Evolutionary conservation across 148 eudicot species (phyloP), one percentile per base, ranked within the genome.

Genomic region (Arbutus unedo): DNA sequence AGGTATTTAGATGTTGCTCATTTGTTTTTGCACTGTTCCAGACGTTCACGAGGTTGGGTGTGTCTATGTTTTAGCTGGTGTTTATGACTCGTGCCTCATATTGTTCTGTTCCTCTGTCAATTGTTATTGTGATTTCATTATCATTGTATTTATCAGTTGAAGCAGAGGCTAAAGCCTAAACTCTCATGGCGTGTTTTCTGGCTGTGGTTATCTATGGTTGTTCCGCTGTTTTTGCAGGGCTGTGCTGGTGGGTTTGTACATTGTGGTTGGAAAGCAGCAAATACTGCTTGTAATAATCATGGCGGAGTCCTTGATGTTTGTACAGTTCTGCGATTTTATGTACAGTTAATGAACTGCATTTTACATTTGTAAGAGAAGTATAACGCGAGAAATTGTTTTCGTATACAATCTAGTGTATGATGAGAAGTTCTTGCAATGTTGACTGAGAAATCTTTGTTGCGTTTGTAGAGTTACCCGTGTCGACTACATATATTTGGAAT

Each of bases 221-320:
- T 16, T 41, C 73, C 31, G 11, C 74, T 51, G 57, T 51, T 70
- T 70, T 81, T 81, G 45, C 74, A 64, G 72, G 76, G 50, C 38
- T 31, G 38, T 43, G 45, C 38, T 4, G 51, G 82, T 11, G n/a
- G 50, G 38, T 31, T 50, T 38, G 76, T 70, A 41, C 82, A 38
- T 59, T 70, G 8, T 21, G 76, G 31, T 80, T 21, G 7, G 49
- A 67, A 48, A 80, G 57, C 47, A 25, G 73, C 73, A 55, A 62
- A 14, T 21, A 79, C 45, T 60, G 59, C 48, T 45, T 67, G 73
- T 41, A 80, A 79, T 79, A 45, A 67, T 16, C 64, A n/a, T 53
- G 31, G 25, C 10, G 49, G 48, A 80, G 44, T 59, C n/a, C 6
- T 21, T 25, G 16, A 4, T 66, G 7, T 18, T 68, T 80, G 82